Percentiles rank a stretch among this genome's conserved stretches.
Evolutionary conservation across 1,284 basidiomycete genomes (phyloP).

Genomic region (Thelephora terrestris): DNA sequence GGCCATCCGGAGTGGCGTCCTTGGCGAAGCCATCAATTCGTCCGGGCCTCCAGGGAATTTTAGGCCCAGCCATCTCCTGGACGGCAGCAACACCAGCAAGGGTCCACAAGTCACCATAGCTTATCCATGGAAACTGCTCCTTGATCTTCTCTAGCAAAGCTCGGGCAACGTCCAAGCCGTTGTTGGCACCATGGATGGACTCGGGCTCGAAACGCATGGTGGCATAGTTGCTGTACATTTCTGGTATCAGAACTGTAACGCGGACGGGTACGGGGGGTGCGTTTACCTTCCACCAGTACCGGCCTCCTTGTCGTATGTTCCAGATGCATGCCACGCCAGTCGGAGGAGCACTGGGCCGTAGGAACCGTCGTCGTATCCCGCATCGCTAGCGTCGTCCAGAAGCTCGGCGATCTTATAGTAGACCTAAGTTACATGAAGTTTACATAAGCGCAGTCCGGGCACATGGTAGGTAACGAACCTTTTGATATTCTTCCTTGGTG

Average conservation of each 20-base stretch:
- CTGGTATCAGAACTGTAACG: neutral
- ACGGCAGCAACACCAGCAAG: slow-evolving; percentile 80
- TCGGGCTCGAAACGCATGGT: slow-evolving; percentile 93
- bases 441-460: slow-evolving; percentile 1
- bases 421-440: slow-evolving; percentile 40
- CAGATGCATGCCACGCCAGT: slow-evolving; percentile 89
- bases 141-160: slow-evolving; percentile 84
- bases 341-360: slow-evolving; percentile 88
- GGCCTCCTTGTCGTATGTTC: slow-evolving; percentile 84
- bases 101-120: slow-evolving; percentile 92
- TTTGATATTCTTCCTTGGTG: slow-evolving; percentile 76
- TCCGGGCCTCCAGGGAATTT: slow-evolving; percentile 83
- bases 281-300: slow-evolving; percentile 78
- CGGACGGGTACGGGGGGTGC: slow-evolving; percentile 9
- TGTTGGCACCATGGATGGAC: slow-evolving; percentile 79
- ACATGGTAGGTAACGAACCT: slow-evolving; percentile 35
- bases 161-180: slow-evolving; percentile 78
- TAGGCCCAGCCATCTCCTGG: slow-evolving; percentile 82
- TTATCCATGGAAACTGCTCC: slow-evolving; percentile 81
- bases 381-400: slow-evolving; percentile 58
- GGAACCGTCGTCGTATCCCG: slow-evolving; percentile 84
- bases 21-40: slow-evolving; percentile 74
- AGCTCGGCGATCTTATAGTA: slow-evolving; percentile 79
- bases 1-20: slow-evolving; percentile 84
- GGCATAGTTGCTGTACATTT: slow-evolving; percentile 68